Conservation (phyloP, 805 yeast genomes). For the Saturnispora bothae region DNA sequence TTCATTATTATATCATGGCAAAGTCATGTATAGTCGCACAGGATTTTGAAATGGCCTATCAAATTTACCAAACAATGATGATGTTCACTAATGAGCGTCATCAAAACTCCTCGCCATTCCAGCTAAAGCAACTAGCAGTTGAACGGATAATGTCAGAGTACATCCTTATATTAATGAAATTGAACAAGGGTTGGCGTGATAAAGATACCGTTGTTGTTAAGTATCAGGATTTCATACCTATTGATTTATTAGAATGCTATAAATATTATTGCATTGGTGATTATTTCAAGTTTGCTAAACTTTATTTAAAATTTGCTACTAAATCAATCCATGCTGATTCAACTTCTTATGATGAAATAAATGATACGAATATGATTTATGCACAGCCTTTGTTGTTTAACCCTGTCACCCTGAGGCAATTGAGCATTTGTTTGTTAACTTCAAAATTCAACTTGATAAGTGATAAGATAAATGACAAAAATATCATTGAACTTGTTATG, state of each 20-base stretch:
- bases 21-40: constrained; percentile 14
- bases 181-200: constrained; percentile 1
- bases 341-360: not conserved
- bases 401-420: not conserved
- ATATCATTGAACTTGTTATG: not conserved
- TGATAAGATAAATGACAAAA: not conserved
- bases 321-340: constrained; percentile 1
- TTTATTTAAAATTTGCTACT: constrained; percentile 1
- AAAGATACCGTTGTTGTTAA: constrained; percentile 4
- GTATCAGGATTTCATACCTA: not conserved
- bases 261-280: not conserved
- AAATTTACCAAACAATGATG: constrained; percentile 15
- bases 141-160: constrained; percentile 13
- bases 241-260: constrained; percentile 2
- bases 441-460: not conserved
- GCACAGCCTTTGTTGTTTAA: constrained; percentile 2
- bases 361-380: constrained; percentile 2
- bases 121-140: constrained; percentile 1
- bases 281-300: not conserved
- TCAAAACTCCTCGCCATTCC: not conserved
- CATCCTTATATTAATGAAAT: constrained; percentile 11
- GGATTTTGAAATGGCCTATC: constrained; percentile 15
- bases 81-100: constrained; percentile 8
- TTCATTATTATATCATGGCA: constrained; percentile 14
- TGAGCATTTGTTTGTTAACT: constrained; percentile 1